Conservation (phyloP, 2,329 filamentous ascomycete genomes). For the Xylaria digitata region DNA sequence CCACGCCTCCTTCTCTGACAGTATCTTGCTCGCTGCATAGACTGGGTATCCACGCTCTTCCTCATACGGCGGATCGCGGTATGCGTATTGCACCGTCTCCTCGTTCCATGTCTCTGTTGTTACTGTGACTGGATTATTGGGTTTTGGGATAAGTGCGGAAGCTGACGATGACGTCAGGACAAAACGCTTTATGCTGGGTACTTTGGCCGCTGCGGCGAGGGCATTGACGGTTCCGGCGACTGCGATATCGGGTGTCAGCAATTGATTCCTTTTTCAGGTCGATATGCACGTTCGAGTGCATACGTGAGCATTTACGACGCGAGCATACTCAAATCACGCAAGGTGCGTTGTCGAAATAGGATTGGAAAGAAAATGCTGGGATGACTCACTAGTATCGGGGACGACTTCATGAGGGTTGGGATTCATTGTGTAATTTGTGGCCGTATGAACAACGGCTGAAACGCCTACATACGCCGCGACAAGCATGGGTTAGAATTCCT, state of each 20-base stretch:
- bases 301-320: too few relatives aligned
- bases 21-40: conserved; percentile 41
- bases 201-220: conserved; percentile 37
- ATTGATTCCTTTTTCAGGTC: too few relatives aligned
- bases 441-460: conserved; percentile 40
- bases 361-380: too few relatives aligned
- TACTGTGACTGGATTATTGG: conserved; percentile 33
- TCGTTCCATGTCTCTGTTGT: conserved; percentile 43
- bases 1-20: conserved; percentile 41
- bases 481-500: too few relatives aligned
- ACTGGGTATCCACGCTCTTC: conserved; percentile 25
- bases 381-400: conserved; percentile 7
- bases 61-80: conserved; percentile 37
- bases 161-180: conserved; percentile 42
- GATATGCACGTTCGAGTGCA: too few relatives aligned
- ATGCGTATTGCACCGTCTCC: conserved; percentile 32
- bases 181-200: conserved; percentile 41
- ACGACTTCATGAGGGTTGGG: conserved; percentile 39
- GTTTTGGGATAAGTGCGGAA: conserved; percentile 28
- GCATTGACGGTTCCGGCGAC: conserved; percentile 26
- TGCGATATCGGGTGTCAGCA: too few relatives aligned
- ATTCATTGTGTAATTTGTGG: conserved; percentile 33
- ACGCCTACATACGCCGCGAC: conserved; percentile 11
- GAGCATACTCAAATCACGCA: too few relatives aligned
- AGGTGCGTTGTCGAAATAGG: too few relatives aligned